These are phyloP conservation scores for Heracleum sosnowskyi DNA, from an alignment of 129 eudicot species.

Conservation along the genomic window DNA sequence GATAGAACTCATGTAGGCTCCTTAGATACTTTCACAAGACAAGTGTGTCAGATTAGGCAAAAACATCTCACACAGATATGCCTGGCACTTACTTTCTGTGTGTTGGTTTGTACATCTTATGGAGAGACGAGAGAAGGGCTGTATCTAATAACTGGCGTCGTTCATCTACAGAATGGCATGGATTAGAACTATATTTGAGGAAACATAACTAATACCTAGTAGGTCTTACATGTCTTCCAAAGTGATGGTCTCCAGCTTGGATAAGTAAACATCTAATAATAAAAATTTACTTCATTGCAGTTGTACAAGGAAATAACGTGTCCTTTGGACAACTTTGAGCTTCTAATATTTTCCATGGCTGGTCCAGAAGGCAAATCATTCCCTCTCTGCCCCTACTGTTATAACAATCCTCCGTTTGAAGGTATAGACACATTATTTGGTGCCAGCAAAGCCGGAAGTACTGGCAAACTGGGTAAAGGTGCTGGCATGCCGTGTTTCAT, in stretches of 20 bases:
- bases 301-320: conserved; percentile 84
- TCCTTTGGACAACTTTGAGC: conserved; percentile 93
- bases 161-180: not conserved
- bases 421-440: conserved; percentile 60
- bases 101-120: not conserved
- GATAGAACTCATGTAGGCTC: not conserved
- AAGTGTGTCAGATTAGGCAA: not conserved
- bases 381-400: conserved; percentile 85
- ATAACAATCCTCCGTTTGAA: conserved; percentile 89
- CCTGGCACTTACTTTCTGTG: not conserved
- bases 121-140: not conserved
- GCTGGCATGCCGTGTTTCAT: conserved; percentile 32
- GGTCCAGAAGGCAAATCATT: conserved; percentile 89
- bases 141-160: not conserved
- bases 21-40: not conserved
- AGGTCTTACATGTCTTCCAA: not conserved
- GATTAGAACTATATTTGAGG: not conserved
- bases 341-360: conserved; percentile 70
- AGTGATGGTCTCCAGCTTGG: not conserved
- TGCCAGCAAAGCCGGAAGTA: conserved; percentile 39
- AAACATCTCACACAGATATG: not conserved
- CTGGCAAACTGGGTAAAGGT: conserved; percentile 61
- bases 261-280: not conserved
- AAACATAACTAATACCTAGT: not conserved
- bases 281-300: conserved; percentile 21